A percentile compares a stretch with the other conserved stretches of the same genome.
These are phyloP conservation scores for Pseudogymnoascus sp. DNA, from an alignment of 2,329 filamentous ascomycete genomes.

Conservation along the genomic window DNA sequence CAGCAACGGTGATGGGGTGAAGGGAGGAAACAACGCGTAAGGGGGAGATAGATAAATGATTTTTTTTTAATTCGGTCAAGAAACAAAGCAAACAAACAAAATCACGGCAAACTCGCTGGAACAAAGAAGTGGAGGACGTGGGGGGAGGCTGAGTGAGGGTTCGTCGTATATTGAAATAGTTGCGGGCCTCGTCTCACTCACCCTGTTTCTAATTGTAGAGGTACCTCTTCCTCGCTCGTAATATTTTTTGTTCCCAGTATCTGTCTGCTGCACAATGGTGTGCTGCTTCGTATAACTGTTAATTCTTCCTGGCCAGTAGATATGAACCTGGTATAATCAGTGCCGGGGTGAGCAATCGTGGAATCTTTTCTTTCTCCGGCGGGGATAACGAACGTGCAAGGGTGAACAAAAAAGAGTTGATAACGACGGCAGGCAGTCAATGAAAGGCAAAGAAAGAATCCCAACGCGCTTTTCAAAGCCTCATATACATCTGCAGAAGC, in stretches of 20 bases:
- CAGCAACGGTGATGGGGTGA: not conserved
- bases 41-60: not conserved
- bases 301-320: not conserved
- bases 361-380: not conserved
- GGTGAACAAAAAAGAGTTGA: not conserved
- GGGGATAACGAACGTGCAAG: not conserved
- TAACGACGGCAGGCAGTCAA: not conserved
- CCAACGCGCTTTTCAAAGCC: not conserved
- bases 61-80: not conserved
- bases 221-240: not conserved
- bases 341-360: not conserved
- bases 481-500: not conserved
- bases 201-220: slow-evolving; percentile 1
- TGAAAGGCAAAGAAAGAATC: not conserved
- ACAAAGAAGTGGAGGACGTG: not conserved
- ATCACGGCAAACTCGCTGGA: not conserved
- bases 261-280: not conserved
- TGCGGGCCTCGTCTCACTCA: not conserved
- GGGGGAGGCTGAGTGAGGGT: not conserved
- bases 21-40: not conserved
- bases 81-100: slow-evolving; percentile 3
- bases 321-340: not conserved
- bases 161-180: slow-evolving; percentile 3
- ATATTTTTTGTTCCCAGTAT: not conserved
- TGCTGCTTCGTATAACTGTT: not conserved